Evolutionary conservation across 148 eudicot genomes (phyloP), one percentile per base, ranked within the genome.

Genomic region (Chenopodium formosanum): DNA sequence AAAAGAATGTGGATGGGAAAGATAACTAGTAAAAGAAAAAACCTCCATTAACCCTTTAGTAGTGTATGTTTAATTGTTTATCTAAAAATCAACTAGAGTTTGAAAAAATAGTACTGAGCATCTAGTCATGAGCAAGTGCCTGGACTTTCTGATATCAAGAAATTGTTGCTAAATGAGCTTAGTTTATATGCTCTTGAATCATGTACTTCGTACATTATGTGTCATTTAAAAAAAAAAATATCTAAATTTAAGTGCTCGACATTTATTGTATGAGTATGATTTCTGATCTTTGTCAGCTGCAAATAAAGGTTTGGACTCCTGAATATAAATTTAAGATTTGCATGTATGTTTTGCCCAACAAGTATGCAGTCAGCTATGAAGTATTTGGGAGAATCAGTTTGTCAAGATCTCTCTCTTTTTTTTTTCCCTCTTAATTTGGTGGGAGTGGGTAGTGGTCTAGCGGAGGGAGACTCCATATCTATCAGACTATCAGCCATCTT

Each of bases 11-110:
- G 16, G 25, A 71, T n/a, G 44, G n/a, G 16, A 23, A 71, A 32
- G 58, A 13, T 14, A 52, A 52, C 66, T 52, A 32, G 70, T 73
- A 63, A 73, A 79, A 63, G 8, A 62, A 62, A n/a, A 80, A 40
- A 17, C 22, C 6, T 22, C 23, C 29, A 23, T 72, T 64, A 62
- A 23, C 65, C 17, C 65, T 75, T 60, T 52, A 66, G 44, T 34
- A 74, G 20, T 32, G 65, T 31, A 17, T 46, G 16, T 73, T 29
- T 31, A 31, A 31, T 31, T 31, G 32, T 31, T 47, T 60, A 22
- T 81, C 29, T 32, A 46, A 66, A 66, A 34, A 66, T 13, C 46
- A 7, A 47, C 29, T 23, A 75, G 66, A 75, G 46, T 46, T 56
- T 71, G 67, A 34, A 27, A 52, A 13, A 12, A 50, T 13, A 44